Evolutionary conservation across 495 filamentous ascomycete genomes (phyloP).

Genomic region (Hypoxylon subgilvum): DNA sequence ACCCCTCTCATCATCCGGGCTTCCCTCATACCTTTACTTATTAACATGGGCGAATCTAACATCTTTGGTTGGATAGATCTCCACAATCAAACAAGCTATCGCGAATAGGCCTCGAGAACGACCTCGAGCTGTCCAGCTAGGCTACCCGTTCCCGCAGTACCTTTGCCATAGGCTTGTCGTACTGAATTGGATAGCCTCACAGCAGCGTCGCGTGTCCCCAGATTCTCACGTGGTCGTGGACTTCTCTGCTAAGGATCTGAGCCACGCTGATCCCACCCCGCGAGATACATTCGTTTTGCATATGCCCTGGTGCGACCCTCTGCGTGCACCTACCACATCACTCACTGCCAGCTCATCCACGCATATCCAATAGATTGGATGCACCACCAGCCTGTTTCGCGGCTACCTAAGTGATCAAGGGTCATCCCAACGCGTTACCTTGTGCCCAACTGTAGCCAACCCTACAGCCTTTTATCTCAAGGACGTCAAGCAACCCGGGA

Average conservation of each 20-base stretch:
- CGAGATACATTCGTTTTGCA: slow-evolving; percentile 63
- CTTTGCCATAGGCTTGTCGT: slow-evolving; percentile 30
- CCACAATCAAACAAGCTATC: slow-evolving; percentile 40
- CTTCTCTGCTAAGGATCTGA: slow-evolving; percentile 46
- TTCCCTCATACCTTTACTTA: slow-evolving; percentile 44
- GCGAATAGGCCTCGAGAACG: slow-evolving; percentile 42
- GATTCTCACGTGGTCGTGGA: slow-evolving; percentile 55
- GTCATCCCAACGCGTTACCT: slow-evolving; percentile 49
- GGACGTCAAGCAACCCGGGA: slow-evolving; percentile 35
- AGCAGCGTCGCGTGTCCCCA: slow-evolving; percentile 40
- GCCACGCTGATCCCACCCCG: slow-evolving; percentile 56
- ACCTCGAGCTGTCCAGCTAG: slow-evolving; percentile 47
- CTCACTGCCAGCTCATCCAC: slow-evolving; percentile 64
- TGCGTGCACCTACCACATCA: slow-evolving; percentile 58
- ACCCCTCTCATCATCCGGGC: slow-evolving; percentile 47
- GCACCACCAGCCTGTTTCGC: slow-evolving; percentile 59
- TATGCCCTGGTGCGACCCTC: slow-evolving; percentile 62
- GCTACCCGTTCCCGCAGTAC: slow-evolving; percentile 41
- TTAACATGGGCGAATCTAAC: slow-evolving; percentile 52
- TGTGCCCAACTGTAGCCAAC: slow-evolving; percentile 49
- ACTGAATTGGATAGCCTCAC: slow-evolving; percentile 39
- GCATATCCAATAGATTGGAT: slow-evolving; percentile 63
- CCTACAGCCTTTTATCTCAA: slow-evolving; percentile 42
- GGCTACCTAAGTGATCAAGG: slow-evolving; percentile 55
- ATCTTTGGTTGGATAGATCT: slow-evolving; percentile 54